Evolutionary conservation across 2,329 filamentous ascomycete species (phyloP), one percentile per base, ranked within the genome.

Genomic region (Ceratocystis diversiconidia): DNA sequence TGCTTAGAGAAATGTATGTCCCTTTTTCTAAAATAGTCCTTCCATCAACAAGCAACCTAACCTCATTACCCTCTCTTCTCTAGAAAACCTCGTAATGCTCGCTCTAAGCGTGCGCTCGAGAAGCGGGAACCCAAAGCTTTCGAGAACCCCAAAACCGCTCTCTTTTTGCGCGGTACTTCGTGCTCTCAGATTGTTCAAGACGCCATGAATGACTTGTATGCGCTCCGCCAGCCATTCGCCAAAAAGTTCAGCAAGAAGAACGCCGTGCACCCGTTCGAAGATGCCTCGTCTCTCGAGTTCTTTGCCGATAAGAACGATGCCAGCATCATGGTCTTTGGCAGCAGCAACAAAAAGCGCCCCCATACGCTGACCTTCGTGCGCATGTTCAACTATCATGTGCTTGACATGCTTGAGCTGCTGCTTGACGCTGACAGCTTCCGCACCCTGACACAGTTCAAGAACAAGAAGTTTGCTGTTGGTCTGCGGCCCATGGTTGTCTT

Each of bases 161-260:
- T 99, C 70, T 89, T 99, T 75, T 85, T 99, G 69, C 88, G 90
- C 69, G 92, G 92, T 72, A 90, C 89, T 63, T 88, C 85, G 74
- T 92, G 89, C 74, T 92, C 89, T 59, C 86, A 92, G 72, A 79
- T 94, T 61, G 80, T 91, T 66, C 86, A 95, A 76, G 87, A 92
- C 71, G 89, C 90, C 66, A 80, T 96, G 68, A 87, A 85, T 70
- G 94, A 96, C 72, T 83, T 99, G 66, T 84, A 90, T 76, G 83
- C 89, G 61, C 80, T 99, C 73, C 92, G 92, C 71, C 86, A 88
- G 72, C 91, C 92, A 1, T 82, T 92, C 68, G 86, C 87, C 69
- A 87, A 95, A 76, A 91, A 92, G 70, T 96, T 99, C 79, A 89
- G 85, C 76, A 99, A 97, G 83, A 97, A 97, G 80, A 99, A 99